These are phyloP conservation scores for Thelonectria discophora DNA, from an alignment of 2,329 filamentous ascomycete genomes.

Conservation along the genomic window DNA sequence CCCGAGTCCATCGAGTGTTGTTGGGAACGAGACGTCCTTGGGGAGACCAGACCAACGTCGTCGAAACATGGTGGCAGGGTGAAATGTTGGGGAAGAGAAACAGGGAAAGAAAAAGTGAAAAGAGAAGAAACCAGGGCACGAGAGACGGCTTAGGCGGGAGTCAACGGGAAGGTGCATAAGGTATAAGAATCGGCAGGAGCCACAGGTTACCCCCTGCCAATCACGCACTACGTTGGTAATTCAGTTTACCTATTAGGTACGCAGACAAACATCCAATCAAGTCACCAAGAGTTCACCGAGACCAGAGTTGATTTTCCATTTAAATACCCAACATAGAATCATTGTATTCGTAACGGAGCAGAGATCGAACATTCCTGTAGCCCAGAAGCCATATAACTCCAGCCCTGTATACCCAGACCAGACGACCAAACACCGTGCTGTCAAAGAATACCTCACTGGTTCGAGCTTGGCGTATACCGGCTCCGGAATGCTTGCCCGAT, in stretches of 20 bases:
- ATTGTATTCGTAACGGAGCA: constrained; percentile 30
- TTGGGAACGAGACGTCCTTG: constrained; percentile 72
- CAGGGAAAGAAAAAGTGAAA: not conserved
- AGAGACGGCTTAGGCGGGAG: not conserved
- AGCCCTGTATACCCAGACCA: constrained; percentile 31
- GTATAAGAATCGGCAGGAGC: not conserved
- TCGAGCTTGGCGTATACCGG: constrained; percentile 59
- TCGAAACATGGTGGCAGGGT: constrained; percentile 70
- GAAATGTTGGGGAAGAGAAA: not conserved
- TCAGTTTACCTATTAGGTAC: no score
- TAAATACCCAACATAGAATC: not conserved
- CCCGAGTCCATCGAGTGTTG: constrained; percentile 76
- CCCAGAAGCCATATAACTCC: constrained; percentile 35
- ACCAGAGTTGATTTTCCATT: no score
- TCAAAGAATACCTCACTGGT: constrained; percentile 37
- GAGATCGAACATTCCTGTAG: constrained; percentile 27
- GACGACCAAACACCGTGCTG: constrained; percentile 36
- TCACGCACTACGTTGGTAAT: no score
- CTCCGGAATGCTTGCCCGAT: constrained; percentile 74
- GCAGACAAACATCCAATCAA: no score
- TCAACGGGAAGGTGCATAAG: not conserved
- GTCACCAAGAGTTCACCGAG: no score
- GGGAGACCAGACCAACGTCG: constrained; percentile 74
- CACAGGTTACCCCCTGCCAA: not conserved
- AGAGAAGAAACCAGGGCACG: not conserved